Percentiles rank a stretch among this genome's conserved stretches.
phyloP scores from a whole-genome alignment of 2,329 filamentous ascomycete genomes.

The Claviceps digitariae region DNA sequence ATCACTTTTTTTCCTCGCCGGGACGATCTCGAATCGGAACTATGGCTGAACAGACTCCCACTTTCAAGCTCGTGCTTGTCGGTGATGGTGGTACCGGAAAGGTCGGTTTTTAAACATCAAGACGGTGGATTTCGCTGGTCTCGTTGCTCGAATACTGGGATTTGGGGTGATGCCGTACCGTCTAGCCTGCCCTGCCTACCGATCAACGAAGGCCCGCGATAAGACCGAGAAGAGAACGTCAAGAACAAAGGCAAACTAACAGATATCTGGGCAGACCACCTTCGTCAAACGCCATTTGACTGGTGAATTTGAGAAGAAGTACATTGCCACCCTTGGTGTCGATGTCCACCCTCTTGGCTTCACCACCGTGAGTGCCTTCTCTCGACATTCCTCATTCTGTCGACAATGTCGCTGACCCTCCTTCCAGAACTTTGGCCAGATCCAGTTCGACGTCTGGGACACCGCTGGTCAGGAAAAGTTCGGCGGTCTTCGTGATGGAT shows the following conservation, averaged over 20 bases:
- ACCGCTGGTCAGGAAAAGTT: constrained; percentile 99
- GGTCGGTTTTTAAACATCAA: constrained; percentile 38
- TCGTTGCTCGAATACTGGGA: constrained; percentile 7
- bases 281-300: constrained; percentile 99
- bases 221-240: background rate
- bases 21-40: constrained; percentile 18
- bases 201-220: background rate
- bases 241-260: constrained; percentile 2
- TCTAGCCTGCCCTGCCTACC: constrained; percentile 12
- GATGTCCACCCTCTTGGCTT: constrained; percentile 98
- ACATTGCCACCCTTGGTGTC: constrained; percentile 98
- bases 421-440: constrained; percentile 71
- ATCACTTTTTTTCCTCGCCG: constrained; percentile 16
- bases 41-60: constrained; percentile 60
- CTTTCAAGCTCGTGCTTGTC: constrained; percentile 99
- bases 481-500: constrained; percentile 95
- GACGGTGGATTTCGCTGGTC: constrained; percentile 3
- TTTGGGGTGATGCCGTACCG: constrained; percentile 2
- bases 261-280: constrained; percentile 58
- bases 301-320: constrained; percentile 99
- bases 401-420: constrained; percentile 8
- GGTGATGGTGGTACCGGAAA: constrained; percentile 99
- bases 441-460: constrained; percentile 99
- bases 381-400: background rate
- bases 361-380: constrained; percentile 66